Evolutionary conservation across 2,329 filamentous ascomycete species (phyloP).

Genomic region (Diaporthe longicolla): DNA sequence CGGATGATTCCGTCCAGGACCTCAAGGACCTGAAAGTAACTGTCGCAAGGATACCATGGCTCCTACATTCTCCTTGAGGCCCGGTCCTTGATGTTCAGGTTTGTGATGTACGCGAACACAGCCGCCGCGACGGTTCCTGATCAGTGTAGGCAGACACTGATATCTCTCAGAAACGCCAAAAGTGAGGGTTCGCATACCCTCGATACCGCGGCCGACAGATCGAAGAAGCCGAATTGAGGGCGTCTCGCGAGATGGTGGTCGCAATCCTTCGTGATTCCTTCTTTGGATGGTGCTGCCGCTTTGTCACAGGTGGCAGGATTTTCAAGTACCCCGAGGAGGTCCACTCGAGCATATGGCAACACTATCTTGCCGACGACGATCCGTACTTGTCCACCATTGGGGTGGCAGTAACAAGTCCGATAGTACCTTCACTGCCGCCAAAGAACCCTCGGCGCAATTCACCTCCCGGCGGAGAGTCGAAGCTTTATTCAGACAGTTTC

Average conservation of each 20-base stretch:
- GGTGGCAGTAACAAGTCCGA: slow-evolving; percentile 9
- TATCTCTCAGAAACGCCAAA: neutral
- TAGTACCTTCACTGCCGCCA: neutral
- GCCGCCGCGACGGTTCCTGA: neutral
- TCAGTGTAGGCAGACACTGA: neutral
- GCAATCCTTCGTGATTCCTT: slow-evolving; percentile 59
- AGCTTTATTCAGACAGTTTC: neutral
- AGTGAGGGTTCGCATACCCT: neutral
- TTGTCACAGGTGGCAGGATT: slow-evolving; percentile 53
- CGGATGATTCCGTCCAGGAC: neutral
- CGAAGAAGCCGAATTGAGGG: neutral
- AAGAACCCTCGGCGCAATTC: slow-evolving; percentile 7
- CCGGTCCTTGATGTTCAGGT: neutral
- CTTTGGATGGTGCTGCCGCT: slow-evolving; percentile 56
- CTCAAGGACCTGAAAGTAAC: neutral
- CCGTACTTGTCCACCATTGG: neutral
- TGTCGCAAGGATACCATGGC: neutral
- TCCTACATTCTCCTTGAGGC: neutral
- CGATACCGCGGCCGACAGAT: too few relatives aligned
- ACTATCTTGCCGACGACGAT: slow-evolving; percentile 61
- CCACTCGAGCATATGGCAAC: slow-evolving; percentile 62
- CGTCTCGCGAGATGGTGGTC: slow-evolving; percentile 19
- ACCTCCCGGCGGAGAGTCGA: neutral
- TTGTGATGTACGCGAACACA: neutral
- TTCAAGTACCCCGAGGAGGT: slow-evolving; percentile 62